Percentiles rank a stretch among this genome's conserved stretches.
These are phyloP conservation scores for Tephrocybe sp. DNA, from an alignment of 768 basidiomycete genomes.

Conservation along the genomic window DNA sequence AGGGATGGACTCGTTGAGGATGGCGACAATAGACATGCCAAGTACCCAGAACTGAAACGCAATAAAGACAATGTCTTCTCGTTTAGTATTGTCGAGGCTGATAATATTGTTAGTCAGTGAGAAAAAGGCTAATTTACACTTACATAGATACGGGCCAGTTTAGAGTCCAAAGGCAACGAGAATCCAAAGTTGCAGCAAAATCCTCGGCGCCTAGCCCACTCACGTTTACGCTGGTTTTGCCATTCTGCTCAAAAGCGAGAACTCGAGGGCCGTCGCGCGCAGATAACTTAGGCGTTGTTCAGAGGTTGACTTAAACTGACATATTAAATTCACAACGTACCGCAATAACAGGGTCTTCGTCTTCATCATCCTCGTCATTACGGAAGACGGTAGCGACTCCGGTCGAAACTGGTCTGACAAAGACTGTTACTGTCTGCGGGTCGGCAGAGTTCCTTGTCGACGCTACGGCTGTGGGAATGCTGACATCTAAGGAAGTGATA, in stretches of 20 bases:
- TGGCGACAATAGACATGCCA: slow-evolving; percentile 71
- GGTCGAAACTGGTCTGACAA: slow-evolving; percentile 19
- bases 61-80: slow-evolving; percentile 77
- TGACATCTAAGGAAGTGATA: slow-evolving; percentile 4
- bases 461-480: neutral
- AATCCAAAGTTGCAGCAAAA: slow-evolving; percentile 36
- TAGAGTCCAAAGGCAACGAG: slow-evolving; percentile 55
- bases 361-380: slow-evolving; percentile 14
- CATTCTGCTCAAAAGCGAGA: slow-evolving; percentile 15
- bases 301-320: neutral
- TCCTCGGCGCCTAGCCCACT: slow-evolving; percentile 32
- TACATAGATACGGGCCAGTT: slow-evolving; percentile 72
- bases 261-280: slow-evolving; percentile 17
- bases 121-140: slow-evolving; percentile 23
- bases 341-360: slow-evolving; percentile 16
- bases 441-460: neutral
- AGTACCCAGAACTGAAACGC: slow-evolving; percentile 80
- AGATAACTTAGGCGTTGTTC: slow-evolving; percentile 1
- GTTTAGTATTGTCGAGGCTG: slow-evolving; percentile 69
- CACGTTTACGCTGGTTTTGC: slow-evolving; percentile 27
- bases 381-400: neutral
- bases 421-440: slow-evolving; percentile 24
- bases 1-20: slow-evolving; percentile 76
- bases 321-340: slow-evolving; percentile 1
- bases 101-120: slow-evolving; percentile 2